Base-by-base conservation (phyloP, 2,329 filamentous ascomycete genomes). In the Lecanosticta acicola region DNA sequence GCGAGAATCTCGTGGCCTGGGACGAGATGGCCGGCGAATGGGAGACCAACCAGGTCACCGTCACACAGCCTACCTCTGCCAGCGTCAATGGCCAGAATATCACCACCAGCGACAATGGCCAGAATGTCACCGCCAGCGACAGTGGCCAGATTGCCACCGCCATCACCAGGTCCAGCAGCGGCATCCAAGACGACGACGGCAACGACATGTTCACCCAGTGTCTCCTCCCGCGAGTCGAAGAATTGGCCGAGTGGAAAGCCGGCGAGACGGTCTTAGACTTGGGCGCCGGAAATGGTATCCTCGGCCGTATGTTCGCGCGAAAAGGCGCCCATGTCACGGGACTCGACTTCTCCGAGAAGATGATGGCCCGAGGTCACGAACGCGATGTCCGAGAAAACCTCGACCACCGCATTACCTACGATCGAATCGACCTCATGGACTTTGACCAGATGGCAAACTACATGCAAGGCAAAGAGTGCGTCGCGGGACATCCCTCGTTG, bases 281-380 rank as follows among this genome's bases (percentile, higher is more conserved):
- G n/a, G 71, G 72, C 3, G 74, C 71, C 0, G 73, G 73, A 32
- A 76, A 75, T 46, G 73, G 73, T 18, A 65, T 76, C 19, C 67
- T 69, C 14, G 70, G 73, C 13, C 67, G 72, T 17, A 71, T 68
- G 64, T 61, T 77, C 13, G 67, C 65, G 1, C 55, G 54, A 8
- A 49, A 62, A 17, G 68, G 66, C 8, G 65, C 65, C 0, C 45
- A 50, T 1, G 69, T 76, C 10, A 50, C 70, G 3, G 74, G 71
- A 1, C 71, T 73, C 1, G 74, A 76, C 47, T 73, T 68, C 32
- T 68, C 67, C 29, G 39, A 51, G 16, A 56, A 54, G 7, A 74
- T 76, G 72, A 43, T 75, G 2, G 51, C 65, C 4, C 49, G 61
- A 14, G 71, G 71, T 1, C 55, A 49, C 44, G 44, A 49, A n/a